Evolutionary conservation across 2,329 filamentous ascomycete genomes (phyloP).

Genomic region (Thielaviopsis populi): DNA sequence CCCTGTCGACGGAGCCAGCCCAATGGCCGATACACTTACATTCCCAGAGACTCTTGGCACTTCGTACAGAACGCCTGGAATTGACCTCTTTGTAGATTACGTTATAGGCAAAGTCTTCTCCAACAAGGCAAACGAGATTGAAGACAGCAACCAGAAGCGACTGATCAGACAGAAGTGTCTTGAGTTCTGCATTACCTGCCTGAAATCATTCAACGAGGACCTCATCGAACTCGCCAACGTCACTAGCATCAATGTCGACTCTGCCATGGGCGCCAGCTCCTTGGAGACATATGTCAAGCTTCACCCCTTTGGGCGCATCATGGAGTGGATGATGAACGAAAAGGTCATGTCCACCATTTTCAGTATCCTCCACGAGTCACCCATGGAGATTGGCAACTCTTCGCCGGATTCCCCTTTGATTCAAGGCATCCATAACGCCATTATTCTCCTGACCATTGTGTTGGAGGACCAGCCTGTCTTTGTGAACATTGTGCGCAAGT

Average conservation of each 20-base stretch:
- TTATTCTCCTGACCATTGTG: slow-evolving; percentile 70
- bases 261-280: slow-evolving; percentile 57
- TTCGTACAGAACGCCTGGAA: slow-evolving; percentile 60
- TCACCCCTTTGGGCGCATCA: slow-evolving; percentile 84
- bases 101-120: slow-evolving; percentile 66
- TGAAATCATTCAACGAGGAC: slow-evolving; percentile 86
- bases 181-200: slow-evolving; percentile 63
- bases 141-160: slow-evolving; percentile 52
- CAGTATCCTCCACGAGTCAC: slow-evolving; percentile 60
- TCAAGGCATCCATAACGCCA: slow-evolving; percentile 59
- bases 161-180: slow-evolving; percentile 68
- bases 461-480: slow-evolving; percentile 85
- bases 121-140: slow-evolving; percentile 47
- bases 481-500: slow-evolving; percentile 59
- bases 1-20: slow-evolving; percentile 45
- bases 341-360: slow-evolving; percentile 71
- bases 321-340: slow-evolving; percentile 98
- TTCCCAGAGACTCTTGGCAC: slow-evolving; percentile 78
- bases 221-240: slow-evolving; percentile 73
- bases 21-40: slow-evolving; percentile 59
- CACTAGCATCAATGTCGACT: slow-evolving; percentile 59
- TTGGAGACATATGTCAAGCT: slow-evolving; percentile 67
- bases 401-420: slow-evolving; percentile 68
- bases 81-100: slow-evolving; percentile 88
- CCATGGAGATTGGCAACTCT: slow-evolving; percentile 55